Evolutionary conservation across 2,329 filamentous ascomycete genomes (phyloP).

Genomic region (Coleophoma crateriformis): DNA sequence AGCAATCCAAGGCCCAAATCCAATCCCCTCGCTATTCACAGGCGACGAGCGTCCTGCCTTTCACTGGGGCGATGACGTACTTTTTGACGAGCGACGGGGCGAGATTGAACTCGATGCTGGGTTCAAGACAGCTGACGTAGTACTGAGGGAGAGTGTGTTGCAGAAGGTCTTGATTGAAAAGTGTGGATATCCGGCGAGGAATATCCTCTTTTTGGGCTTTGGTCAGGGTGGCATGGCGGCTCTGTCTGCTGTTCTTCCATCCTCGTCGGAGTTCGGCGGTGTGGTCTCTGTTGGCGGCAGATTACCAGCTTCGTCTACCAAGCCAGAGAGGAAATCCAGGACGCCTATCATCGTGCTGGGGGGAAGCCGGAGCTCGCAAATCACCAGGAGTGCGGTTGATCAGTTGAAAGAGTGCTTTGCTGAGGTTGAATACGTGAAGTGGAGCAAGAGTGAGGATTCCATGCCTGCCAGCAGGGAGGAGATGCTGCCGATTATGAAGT

Average conservation of each 20-base stretch:
- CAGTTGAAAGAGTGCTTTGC: slow-evolving; percentile 60
- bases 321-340: slow-evolving; percentile 43
- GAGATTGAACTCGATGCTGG: slow-evolving; percentile 49
- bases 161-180: slow-evolving; percentile 37
- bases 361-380: slow-evolving; percentile 43
- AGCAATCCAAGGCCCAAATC: slow-evolving; percentile 52
- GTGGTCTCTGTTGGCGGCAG: slow-evolving; percentile 58
- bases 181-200: slow-evolving; percentile 41
- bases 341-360: slow-evolving; percentile 61
- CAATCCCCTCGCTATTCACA: slow-evolving; percentile 46
- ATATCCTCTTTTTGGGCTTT: slow-evolving; percentile 49
- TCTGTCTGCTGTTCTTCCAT: slow-evolving; percentile 30
- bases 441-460: slow-evolving; percentile 64
- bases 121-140: slow-evolving; percentile 34
- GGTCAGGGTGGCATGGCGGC: slow-evolving; percentile 53
- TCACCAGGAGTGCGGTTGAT: slow-evolving; percentile 59
- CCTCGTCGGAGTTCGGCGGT: slow-evolving; percentile 38
- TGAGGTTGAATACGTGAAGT: slow-evolving; percentile 62
- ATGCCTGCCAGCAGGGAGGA: slow-evolving; percentile 85
- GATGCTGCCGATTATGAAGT: slow-evolving; percentile 87
- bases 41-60: slow-evolving; percentile 31
- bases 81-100: slow-evolving; percentile 45
- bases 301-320: slow-evolving; percentile 41
- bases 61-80: slow-evolving; percentile 55
- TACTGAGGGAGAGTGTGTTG: slow-evolving; percentile 38